A percentile compares a stretch with the other conserved stretches of the same genome.
phyloP scores from a whole-genome alignment of 208 protist genomes.

The Naegleria lovaniensis region DNA sequence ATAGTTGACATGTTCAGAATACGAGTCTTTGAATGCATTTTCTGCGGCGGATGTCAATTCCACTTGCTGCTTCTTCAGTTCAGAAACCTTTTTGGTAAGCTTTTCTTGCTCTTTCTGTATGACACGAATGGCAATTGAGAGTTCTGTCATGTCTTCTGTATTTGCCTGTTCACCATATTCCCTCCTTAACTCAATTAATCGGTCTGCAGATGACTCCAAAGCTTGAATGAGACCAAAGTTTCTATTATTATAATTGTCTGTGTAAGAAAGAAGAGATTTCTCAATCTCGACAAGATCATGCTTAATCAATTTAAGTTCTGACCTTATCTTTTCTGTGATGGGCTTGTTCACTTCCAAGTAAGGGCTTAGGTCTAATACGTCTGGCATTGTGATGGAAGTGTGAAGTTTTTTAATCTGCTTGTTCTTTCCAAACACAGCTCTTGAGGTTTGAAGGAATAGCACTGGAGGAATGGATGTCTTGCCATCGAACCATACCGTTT shows the following conservation, averaged over 20 bases:
- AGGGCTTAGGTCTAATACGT: neutral
- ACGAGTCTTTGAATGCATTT: neutral
- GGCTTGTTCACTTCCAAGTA: neutral
- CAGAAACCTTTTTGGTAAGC: neutral
- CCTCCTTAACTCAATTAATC: neutral
- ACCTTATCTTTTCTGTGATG: neutral
- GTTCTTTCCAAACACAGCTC: neutral
- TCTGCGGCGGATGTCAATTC: neutral
- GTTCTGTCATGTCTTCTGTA: neutral
- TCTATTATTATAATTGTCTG: neutral
- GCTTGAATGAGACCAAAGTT: neutral
- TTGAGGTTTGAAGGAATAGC: neutral
- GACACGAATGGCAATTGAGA: neutral
- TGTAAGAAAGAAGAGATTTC: neutral
- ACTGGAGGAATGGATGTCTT: neutral
- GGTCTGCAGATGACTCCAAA: neutral
- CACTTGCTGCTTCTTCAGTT: neutral
- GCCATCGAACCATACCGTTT: neutral
- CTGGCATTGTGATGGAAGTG: neutral
- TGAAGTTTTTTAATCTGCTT: neutral
- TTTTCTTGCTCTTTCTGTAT: neutral
- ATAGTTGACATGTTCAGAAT: neutral
- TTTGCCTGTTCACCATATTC: neutral
- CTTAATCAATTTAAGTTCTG: neutral
- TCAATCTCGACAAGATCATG: neutral